Conservation (phyloP, 352 stramenopile genomes). For the Phytophthora cryptogea region DNA sequence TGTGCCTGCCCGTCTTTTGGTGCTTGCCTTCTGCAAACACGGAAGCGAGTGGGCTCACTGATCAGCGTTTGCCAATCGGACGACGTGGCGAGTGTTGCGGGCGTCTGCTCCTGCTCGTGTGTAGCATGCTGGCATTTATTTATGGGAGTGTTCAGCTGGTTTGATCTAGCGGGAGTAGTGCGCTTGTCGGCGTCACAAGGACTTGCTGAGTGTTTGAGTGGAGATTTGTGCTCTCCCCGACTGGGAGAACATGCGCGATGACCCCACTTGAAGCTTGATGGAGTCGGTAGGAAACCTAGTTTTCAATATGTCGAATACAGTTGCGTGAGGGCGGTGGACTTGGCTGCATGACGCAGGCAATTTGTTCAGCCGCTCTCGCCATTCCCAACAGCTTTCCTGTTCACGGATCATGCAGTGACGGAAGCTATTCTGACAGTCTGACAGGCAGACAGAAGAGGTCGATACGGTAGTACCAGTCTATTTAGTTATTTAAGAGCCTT, state of each 20-base stretch:
- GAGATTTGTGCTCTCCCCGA: slow-evolving; percentile 29
- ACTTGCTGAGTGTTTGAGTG: slow-evolving; percentile 14
- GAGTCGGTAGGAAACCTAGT: slow-evolving; percentile 27
- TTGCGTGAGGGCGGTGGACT: slow-evolving; percentile 4
- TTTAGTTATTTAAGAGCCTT: background rate
- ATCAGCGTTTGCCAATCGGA: slow-evolving; percentile 10
- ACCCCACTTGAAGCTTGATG: slow-evolving; percentile 3
- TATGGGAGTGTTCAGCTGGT: slow-evolving; percentile 36
- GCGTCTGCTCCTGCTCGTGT: slow-evolving; percentile 28
- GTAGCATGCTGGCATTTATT: slow-evolving; percentile 34
- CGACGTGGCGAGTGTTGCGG: slow-evolving; percentile 13
- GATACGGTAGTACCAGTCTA: slow-evolving; percentile 7
- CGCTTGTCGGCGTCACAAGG: slow-evolving; percentile 9
- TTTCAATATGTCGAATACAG: slow-evolving; percentile 32
- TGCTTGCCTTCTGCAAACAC: slow-evolving; percentile 41
- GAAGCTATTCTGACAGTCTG: too few species aligned
- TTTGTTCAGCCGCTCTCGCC: slow-evolving; percentile 11
- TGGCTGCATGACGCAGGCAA: slow-evolving; percentile 33
- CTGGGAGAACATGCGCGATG: slow-evolving; percentile 27
- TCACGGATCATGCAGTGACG: too few species aligned
- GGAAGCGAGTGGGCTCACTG: slow-evolving; percentile 13
- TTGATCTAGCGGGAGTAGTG: slow-evolving; percentile 5
- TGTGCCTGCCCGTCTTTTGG: slow-evolving; percentile 14
- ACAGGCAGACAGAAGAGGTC: too few species aligned
- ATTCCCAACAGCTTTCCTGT: slow-evolving; percentile 6